Conservation (phyloP, 2,329 filamentous ascomycete genomes). For the Arthrobotrys iridis region DNA sequence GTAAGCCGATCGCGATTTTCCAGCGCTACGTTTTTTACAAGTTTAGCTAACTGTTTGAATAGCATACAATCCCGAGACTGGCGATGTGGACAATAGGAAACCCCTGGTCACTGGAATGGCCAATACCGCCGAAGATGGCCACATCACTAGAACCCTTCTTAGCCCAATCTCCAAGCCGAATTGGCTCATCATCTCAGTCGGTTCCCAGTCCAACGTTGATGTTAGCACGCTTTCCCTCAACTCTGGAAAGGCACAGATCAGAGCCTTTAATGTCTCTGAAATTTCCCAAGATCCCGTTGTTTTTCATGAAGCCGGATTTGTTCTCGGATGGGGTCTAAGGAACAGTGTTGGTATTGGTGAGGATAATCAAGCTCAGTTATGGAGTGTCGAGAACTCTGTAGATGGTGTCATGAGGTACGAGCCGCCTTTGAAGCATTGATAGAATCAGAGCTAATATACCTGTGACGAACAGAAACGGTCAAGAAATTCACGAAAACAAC, state of each 20-base stretch:
- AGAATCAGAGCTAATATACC: background rate
- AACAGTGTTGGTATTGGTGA: slow-evolving; percentile 77
- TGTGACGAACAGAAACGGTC: slow-evolving; percentile 60
- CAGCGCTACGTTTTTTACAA: too few species aligned
- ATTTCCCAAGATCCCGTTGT: slow-evolving; percentile 64
- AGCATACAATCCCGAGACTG: slow-evolving; percentile 45
- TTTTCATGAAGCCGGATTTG: slow-evolving; percentile 65
- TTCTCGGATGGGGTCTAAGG: slow-evolving; percentile 74
- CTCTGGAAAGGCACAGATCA: slow-evolving; percentile 73
- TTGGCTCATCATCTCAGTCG: slow-evolving; percentile 73
- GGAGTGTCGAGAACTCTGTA: slow-evolving; percentile 75
- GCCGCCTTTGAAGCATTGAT: background rate
- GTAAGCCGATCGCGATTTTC: too few species aligned
- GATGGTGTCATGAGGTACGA: slow-evolving; percentile 69
- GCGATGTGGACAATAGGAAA: slow-evolving; percentile 36
- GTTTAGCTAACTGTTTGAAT: background rate
- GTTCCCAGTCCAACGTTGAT: slow-evolving; percentile 73
- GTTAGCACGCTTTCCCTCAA: slow-evolving; percentile 64
- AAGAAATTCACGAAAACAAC: slow-evolving; percentile 74
- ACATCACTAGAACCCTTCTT: slow-evolving; percentile 74
- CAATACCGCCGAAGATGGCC: slow-evolving; percentile 69
- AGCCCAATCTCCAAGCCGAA: slow-evolving; percentile 67
- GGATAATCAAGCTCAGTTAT: slow-evolving; percentile 66
- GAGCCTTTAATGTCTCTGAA: slow-evolving; percentile 68
- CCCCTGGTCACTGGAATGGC: slow-evolving; percentile 47